These are phyloP conservation scores for Boletus bicolor DNA, from an alignment of 768 basidiomycete genomes.

Conservation along the genomic window DNA sequence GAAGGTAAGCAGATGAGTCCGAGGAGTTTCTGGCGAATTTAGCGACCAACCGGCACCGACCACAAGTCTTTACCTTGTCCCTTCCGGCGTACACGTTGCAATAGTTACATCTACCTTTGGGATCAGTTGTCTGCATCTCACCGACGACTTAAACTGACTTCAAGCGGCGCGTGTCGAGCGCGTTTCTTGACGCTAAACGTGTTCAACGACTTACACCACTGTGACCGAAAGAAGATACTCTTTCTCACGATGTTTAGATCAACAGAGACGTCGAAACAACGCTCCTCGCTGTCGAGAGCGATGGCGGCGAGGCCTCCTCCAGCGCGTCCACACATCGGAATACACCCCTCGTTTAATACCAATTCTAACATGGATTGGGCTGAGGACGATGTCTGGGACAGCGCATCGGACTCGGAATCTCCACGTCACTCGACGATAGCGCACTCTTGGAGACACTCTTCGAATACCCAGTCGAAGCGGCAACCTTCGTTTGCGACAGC, in stretches of 20 bases:
- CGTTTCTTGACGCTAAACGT: background rate
- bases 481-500: constrained; percentile 36
- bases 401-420: constrained; percentile 74
- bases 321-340: constrained; percentile 67
- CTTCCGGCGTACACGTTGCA: constrained; percentile 21
- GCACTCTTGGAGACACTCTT: constrained; percentile 41
- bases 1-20: background rate
- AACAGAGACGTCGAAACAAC: background rate
- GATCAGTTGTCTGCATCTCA: constrained; percentile 9
- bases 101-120: constrained; percentile 26
- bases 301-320: constrained; percentile 65
- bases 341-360: constrained; percentile 48
- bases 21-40: background rate
- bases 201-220: background rate
- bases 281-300: constrained; percentile 23
- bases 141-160: background rate
- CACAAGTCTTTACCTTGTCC: constrained; percentile 24
- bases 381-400: constrained; percentile 90
- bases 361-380: constrained; percentile 60
- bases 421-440: constrained; percentile 52
- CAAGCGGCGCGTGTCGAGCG: background rate
- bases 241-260: constrained; percentile 11
- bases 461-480: constrained; percentile 22
- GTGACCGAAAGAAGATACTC: background rate
- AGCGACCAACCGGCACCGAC: constrained; percentile 23